These are phyloP conservation scores for Hymenoscyphus linearis DNA, from an alignment of 2,329 filamentous ascomycete genomes.

Conservation along the genomic window DNA sequence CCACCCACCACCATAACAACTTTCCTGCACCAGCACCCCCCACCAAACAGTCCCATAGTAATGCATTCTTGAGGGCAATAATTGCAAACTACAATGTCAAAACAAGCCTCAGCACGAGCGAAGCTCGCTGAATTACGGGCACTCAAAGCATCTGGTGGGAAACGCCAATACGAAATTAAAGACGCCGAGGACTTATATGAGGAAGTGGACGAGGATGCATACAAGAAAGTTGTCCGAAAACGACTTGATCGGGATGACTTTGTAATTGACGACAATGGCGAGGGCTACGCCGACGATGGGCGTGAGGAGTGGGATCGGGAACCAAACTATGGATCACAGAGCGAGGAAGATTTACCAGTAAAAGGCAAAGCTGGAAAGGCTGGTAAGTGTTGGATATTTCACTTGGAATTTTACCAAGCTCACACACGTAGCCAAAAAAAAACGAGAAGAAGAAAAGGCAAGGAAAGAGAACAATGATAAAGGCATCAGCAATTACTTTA, in stretches of 20 bases:
- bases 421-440: slow-evolving; percentile 64
- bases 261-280: slow-evolving; percentile 96
- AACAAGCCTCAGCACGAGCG: slow-evolving; percentile 30
- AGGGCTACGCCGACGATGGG: slow-evolving; percentile 94
- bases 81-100: slow-evolving; percentile 28
- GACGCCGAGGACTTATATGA: slow-evolving; percentile 86
- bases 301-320: slow-evolving; percentile 81
- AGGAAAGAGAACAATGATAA: slow-evolving; percentile 83
- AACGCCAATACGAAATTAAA: slow-evolving; percentile 79
- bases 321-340: slow-evolving; percentile 66
- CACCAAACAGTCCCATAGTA: slow-evolving; percentile 1
- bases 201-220: slow-evolving; percentile 92
- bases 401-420: not conserved
- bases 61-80: slow-evolving; percentile 14
- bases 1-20: slow-evolving; percentile 1
- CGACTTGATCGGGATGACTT: slow-evolving; percentile 94
- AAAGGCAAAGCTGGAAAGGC: slow-evolving; percentile 47
- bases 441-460: slow-evolving; percentile 79
- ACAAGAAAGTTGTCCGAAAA: slow-evolving; percentile 90
- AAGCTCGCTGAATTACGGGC: slow-evolving; percentile 75
- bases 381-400: slow-evolving; percentile 20
- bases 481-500: slow-evolving; percentile 94
- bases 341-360: slow-evolving; percentile 56
- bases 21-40: slow-evolving; percentile 2
- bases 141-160: slow-evolving; percentile 84